Percentiles rank a stretch among this genome's conserved stretches.
Conservation (phyloP, 2,329 filamentous ascomycete species). For the Colletotrichum melonis region DNA sequence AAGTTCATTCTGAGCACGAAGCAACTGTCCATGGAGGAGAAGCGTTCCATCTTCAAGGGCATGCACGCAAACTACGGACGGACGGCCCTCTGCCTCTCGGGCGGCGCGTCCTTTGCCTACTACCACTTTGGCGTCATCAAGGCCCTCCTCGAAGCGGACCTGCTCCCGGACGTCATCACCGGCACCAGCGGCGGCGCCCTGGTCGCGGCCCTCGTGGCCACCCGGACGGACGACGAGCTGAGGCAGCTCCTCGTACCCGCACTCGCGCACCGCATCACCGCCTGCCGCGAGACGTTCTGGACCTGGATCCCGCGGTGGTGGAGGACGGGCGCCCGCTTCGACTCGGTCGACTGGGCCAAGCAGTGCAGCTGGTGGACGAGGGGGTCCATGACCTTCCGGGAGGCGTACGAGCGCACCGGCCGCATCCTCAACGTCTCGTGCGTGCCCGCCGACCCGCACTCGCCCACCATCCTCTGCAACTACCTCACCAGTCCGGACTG, state of each 20-base stretch:
- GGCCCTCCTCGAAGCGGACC: slow-evolving; percentile 85
- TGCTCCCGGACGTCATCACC: slow-evolving; percentile 93
- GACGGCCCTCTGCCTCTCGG: slow-evolving; percentile 91
- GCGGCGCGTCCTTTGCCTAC: slow-evolving; percentile 94
- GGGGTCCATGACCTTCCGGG: slow-evolving; percentile 92
- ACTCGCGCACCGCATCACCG: slow-evolving; percentile 85
- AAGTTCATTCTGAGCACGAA: slow-evolving; percentile 75
- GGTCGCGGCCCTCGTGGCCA: slow-evolving; percentile 87
- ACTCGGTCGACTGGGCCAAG: slow-evolving; percentile 90
- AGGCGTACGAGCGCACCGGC: slow-evolving; percentile 93
- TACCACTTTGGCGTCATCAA: slow-evolving; percentile 96
- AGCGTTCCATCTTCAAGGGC: slow-evolving; percentile 86
- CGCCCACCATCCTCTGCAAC: slow-evolving; percentile 90
- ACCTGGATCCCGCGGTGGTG: slow-evolving; percentile 90
- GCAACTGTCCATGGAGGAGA: slow-evolving; percentile 77
- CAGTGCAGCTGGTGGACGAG: slow-evolving; percentile 90
- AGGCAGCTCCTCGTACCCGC: slow-evolving; percentile 87
- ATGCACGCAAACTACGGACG: slow-evolving; percentile 91
- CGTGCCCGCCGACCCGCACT: slow-evolving; percentile 95
- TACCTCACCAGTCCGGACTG: slow-evolving; percentile 96
- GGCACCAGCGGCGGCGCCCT: slow-evolving; percentile 95
- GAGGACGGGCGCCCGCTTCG: slow-evolving; percentile 92
- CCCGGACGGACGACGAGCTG: slow-evolving; percentile 91
- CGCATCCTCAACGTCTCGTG: slow-evolving; percentile 96
- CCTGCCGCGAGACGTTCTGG: slow-evolving; percentile 81